These are phyloP conservation scores for Suaeda aralocaspica DNA, from an alignment of 148 eudicot genomes.

Conservation along the genomic window DNA sequence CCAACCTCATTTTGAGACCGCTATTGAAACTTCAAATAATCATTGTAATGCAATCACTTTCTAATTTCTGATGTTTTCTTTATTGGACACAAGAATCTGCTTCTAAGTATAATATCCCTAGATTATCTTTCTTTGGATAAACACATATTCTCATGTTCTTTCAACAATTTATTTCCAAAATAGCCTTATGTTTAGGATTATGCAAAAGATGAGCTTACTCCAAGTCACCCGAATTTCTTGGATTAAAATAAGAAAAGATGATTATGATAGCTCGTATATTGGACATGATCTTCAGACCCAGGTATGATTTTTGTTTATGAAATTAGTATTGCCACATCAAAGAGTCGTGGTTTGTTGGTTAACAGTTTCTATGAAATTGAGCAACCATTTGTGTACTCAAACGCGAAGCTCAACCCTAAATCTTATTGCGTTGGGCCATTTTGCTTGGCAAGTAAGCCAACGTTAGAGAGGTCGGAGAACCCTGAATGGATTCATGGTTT, in stretches of 20 bases:
- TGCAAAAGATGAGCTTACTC: conserved; percentile 36
- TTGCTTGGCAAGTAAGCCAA: conserved; percentile 33
- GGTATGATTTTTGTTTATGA: conserved; percentile 30
- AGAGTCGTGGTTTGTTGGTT: conserved; percentile 42
- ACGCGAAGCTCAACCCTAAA: conserved; percentile 22
- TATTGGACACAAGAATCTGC: conserved; percentile 56
- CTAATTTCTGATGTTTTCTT: conserved; percentile 57
- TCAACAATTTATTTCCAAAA: not conserved
- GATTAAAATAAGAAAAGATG: conserved; percentile 48
- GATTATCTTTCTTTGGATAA: conserved; percentile 50
- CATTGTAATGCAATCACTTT: conserved; percentile 18
- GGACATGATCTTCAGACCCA: conserved; percentile 41
- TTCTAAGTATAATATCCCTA: conserved; percentile 40
- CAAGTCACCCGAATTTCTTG: conserved; percentile 36
- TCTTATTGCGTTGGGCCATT: conserved; percentile 60
- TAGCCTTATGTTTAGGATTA: conserved; percentile 19
- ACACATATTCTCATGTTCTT: conserved; percentile 23
- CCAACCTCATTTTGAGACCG: conserved; percentile 46
- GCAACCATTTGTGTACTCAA: conserved; percentile 25
- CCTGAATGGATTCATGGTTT: conserved; percentile 57
- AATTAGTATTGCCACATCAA: conserved; percentile 5
- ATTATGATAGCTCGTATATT: conserved; percentile 28
- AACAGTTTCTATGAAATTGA: conserved; percentile 68
- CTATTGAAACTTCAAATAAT: conserved; percentile 22
- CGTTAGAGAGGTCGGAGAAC: conserved; percentile 9